These are phyloP conservation scores for Blastomyces percursus DNA, from an alignment of 2,329 filamentous ascomycete genomes.

Conservation along the genomic window DNA sequence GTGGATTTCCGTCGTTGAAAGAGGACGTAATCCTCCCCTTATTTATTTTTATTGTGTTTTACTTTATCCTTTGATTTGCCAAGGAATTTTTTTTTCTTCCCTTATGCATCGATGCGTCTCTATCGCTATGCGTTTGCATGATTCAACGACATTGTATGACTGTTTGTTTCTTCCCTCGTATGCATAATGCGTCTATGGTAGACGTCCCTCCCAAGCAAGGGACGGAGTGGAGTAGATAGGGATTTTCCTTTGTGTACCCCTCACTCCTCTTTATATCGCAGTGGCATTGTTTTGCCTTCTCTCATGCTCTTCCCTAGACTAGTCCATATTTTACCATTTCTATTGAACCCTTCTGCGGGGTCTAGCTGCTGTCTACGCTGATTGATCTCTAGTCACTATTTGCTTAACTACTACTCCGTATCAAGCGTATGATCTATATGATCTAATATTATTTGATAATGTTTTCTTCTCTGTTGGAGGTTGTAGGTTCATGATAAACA, in stretches of 20 bases:
- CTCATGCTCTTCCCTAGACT: not conserved
- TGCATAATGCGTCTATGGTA: not conserved
- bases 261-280: not conserved
- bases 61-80: not conserved
- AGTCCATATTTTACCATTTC: not conserved
- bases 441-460: not conserved
- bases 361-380: not conserved
- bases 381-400: not conserved
- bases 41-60: not conserved
- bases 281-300: not conserved
- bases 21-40: not conserved
- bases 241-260: not conserved
- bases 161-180: not conserved
- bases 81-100: not conserved
- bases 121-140: not conserved
- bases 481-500: not conserved
- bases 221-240: not conserved
- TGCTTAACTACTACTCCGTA: not conserved
- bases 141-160: not conserved
- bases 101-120: not conserved
- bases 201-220: not conserved
- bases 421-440: not conserved
- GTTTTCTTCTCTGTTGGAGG: not conserved
- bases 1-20: conserved; percentile 46
- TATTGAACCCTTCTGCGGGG: not conserved